These are phyloP conservation scores for Aspergillus pseudoviridinutans DNA, from an alignment of 2,329 filamentous ascomycete species.

Conservation along the genomic window DNA sequence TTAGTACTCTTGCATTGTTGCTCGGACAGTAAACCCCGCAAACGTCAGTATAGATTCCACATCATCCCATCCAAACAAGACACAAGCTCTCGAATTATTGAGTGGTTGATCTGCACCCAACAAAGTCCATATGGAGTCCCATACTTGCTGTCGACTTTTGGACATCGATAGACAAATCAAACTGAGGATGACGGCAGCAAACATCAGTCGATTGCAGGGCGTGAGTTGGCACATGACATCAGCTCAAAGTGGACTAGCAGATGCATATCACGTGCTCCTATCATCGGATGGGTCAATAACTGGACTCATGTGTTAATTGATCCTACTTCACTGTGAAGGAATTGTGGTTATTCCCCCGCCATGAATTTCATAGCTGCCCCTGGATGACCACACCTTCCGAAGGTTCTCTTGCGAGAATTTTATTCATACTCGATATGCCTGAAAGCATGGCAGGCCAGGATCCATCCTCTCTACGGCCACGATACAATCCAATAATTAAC, in stretches of 20 bases:
- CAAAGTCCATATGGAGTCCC: neutral
- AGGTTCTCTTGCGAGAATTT: neutral
- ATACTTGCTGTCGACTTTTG: neutral
- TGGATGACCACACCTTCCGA: neutral
- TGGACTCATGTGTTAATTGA: neutral
- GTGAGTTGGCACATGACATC: constrained; percentile 11
- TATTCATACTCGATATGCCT: constrained; percentile 17
- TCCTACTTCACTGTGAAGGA: neutral
- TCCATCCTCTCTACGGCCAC: constrained; percentile 13
- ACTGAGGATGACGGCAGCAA: neutral
- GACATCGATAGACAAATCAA: neutral
- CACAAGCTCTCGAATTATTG: too few relatives aligned
- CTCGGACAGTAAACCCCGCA: too few relatives aligned
- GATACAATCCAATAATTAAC: constrained; percentile 52
- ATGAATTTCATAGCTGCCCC: neutral
- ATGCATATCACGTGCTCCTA: constrained; percentile 5
- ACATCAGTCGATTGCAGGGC: neutral
- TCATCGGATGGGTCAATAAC: constrained; percentile 2
- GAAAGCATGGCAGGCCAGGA: constrained; percentile 15
- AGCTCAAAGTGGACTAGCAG: constrained; percentile 11
- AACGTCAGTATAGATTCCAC: too few relatives aligned
- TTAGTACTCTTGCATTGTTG: too few relatives aligned
- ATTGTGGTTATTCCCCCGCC: neutral
- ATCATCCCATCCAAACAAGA: too few relatives aligned
- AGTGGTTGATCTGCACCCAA: neutral